Conservation (phyloP, 2,329 filamentous ascomycete genomes). For the Aspergillus sclerotialis region DNA sequence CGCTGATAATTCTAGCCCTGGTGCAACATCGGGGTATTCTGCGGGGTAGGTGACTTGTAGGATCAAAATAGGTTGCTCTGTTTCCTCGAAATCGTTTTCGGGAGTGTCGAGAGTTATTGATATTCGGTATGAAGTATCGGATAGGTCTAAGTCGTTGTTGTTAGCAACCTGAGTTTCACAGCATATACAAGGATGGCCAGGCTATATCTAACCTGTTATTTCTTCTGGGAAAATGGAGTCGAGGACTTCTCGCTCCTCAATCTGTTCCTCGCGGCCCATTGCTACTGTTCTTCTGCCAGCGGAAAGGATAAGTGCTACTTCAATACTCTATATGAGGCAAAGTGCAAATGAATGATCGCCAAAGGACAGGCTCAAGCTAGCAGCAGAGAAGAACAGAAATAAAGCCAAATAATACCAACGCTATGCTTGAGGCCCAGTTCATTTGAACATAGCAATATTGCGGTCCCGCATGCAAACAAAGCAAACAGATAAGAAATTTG, state of each 20-base stretch:
- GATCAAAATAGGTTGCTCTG: constrained; percentile 62
- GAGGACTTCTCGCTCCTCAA: constrained; percentile 94
- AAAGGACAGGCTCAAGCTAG: too few species aligned
- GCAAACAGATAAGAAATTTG: constrained; percentile 30
- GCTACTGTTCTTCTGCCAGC: constrained; percentile 18
- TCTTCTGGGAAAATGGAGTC: constrained; percentile 98
- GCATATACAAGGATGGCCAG: neutral
- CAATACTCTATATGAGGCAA: constrained; percentile 2
- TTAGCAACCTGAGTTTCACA: constrained; percentile 8
- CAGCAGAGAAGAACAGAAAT: too few species aligned
- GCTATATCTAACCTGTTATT: constrained; percentile 63
- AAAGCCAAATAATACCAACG: too few species aligned
- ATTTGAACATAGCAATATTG: constrained; percentile 14
- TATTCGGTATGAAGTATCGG: constrained; percentile 82
- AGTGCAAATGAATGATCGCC: constrained; percentile 3
- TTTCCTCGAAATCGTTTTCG: constrained; percentile 55
- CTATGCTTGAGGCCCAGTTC: too few species aligned
- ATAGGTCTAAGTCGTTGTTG: constrained; percentile 58
- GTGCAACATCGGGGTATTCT: constrained; percentile 81
- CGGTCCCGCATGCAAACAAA: constrained; percentile 34
- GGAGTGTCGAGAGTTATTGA: constrained; percentile 74
- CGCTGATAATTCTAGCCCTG: constrained; percentile 69
- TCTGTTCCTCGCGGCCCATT: constrained; percentile 70
- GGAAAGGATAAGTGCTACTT: constrained; percentile 23
- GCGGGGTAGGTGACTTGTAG: constrained; percentile 86